Evolutionary conservation across 257 asterid species (phyloP), one percentile per base, ranked within the genome.

Genomic region (Anisodus acutangulus): DNA sequence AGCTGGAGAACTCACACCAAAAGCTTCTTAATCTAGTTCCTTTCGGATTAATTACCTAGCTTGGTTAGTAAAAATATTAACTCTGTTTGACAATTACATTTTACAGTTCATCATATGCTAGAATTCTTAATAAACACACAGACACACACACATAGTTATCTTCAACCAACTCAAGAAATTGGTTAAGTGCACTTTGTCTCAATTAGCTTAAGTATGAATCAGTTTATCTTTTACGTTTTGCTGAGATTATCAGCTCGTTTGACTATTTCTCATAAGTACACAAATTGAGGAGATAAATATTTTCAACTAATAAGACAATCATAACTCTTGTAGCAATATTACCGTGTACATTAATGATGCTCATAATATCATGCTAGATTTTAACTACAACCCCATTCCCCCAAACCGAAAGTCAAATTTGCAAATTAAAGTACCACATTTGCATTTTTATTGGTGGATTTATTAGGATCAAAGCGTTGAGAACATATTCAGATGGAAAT

Each of bases 361-460:
- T 49, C 59, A 71, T 9, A 71, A 71, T 45, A 71, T 45, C 58
- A 72, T 72, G 80, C 60, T 26, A 47, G 3, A 74, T 74, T 74
- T 11, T 43, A 4, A 41, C 8, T 9, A 43, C 13, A 41, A 16
- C 31, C 31, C 0, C 11, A 7, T 64, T 64, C 71, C 8, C 15
- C 39, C 1, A 62, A 62, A 62, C 2, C 5, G 22, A 63, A 22
- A 9, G 8, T 63, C 41, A 63, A 35, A 22, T 26, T 66, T 66
- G 47, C 47, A 13, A 12, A 31, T 66, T 35, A 66, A 66, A 35
- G 72, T n/a, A 13, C 47, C n/a, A 12, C 1, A 49, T 49, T 49
- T 74, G 45, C 45, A 74, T 47, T 19, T 19, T 74, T n/a, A 71
- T 71, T 45, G 58, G 7, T n/a, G 37, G 58, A 43, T 71, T 71